These are phyloP conservation scores for Alternaria brassicae DNA, from an alignment of 2,329 filamentous ascomycete genomes.

Conservation along the genomic window DNA sequence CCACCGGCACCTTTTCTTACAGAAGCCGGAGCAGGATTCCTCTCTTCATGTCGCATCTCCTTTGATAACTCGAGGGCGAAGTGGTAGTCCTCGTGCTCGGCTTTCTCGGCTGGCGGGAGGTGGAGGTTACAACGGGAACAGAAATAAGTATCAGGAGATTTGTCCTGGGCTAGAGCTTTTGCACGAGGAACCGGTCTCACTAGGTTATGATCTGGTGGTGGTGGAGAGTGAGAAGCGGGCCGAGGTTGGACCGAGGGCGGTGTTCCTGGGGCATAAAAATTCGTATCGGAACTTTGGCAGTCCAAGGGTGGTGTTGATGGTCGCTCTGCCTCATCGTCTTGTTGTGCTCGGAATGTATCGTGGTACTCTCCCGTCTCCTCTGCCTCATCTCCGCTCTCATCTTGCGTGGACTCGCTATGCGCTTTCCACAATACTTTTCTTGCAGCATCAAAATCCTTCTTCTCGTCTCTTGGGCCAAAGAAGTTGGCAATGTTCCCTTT, in stretches of 20 bases:
- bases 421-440: constrained; percentile 38
- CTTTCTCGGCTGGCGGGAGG: constrained; percentile 65
- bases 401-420: constrained; percentile 36
- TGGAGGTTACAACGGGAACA: constrained; percentile 72
- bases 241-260: constrained; percentile 46
- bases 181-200: constrained; percentile 2
- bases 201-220: constrained; percentile 10
- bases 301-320: constrained; percentile 23
- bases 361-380: constrained; percentile 22
- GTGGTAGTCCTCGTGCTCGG: constrained; percentile 92
- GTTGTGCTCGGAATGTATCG: constrained; percentile 15
- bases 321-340: constrained; percentile 21
- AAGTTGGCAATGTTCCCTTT: constrained; percentile 50
- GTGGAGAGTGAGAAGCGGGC: constrained; percentile 3
- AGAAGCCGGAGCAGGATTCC: constrained; percentile 16
- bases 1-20: constrained; percentile 13
- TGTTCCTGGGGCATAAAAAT: constrained; percentile 23
- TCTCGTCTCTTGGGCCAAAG: constrained; percentile 42
- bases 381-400: constrained; percentile 32
- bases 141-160: constrained; percentile 49
- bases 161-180: constrained; percentile 25
- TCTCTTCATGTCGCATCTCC: constrained; percentile 53
- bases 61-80: constrained; percentile 85
- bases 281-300: constrained; percentile 13
- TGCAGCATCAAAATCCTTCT: constrained; percentile 45